Base-by-base conservation (phyloP, 2,329 filamentous ascomycete genomes). In the Penicillium sp. region DNA sequence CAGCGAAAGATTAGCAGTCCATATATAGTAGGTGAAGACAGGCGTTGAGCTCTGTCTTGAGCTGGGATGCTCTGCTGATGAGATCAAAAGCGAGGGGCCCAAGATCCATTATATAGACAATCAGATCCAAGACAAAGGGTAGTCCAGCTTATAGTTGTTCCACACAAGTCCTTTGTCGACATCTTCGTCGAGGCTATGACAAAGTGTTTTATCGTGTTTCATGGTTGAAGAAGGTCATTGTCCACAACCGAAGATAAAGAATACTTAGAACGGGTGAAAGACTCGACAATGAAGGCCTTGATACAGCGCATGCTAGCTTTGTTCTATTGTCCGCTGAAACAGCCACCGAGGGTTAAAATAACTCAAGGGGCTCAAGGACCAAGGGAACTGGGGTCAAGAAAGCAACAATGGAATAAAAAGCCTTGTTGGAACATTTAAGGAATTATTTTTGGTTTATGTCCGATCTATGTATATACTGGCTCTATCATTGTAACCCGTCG, bases 401-500 rank as follows among this genome's bases (percentile, higher is more conserved):
- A 43, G 3, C 12, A 34, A 28, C 22, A 43, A 32, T 42, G 19
- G 15, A 33, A 46, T n/a, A 49, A 40, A 22, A 24, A 40, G 6
- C n/a, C 28, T 22, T 31, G 32, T 19, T 34, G 21, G 10, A 24
- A 26, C 3, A 29, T 22, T 6, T 21, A 38, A 26, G 15, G 15
- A 19, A 37, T 40, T 19, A 15, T 22, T 22, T 50, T 38, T 37
- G 33, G 22, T 48, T 19, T 24, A 51, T 38, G 24, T 35, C 24
- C 17, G 19, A 40, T 46, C 48, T 46, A 50, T 53, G 28, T 38
- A 35, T 49, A 47, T 49, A 53, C 45, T 32, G 17, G 37, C 28
- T 50, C 43, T 49, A 48, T 52, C 43, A 34, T 48, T 43, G 39
- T 43, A 32, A 17, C 32, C 32, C 21, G 21, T 33, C 29, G 21